Evolutionary conservation across 192 early-diverging fungal species (phyloP).

Genomic region (Entrophospora sp.): DNA sequence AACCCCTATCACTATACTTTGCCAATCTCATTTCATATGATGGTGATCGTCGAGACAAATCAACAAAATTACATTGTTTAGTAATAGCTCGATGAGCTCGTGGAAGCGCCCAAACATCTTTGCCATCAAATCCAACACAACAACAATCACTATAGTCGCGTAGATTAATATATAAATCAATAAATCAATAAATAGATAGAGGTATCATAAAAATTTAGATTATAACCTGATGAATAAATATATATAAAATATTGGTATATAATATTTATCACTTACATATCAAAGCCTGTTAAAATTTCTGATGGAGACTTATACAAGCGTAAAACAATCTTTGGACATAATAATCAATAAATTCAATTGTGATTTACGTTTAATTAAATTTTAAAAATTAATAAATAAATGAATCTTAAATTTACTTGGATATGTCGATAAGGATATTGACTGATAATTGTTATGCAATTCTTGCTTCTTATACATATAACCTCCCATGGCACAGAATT

Average conservation of each 20-base stretch:
- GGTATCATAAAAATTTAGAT: too few relatives aligned
- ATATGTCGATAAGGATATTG: slow-evolving; percentile 15
- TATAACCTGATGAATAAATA: too few relatives aligned
- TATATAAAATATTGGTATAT: too few relatives aligned
- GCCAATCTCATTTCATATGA: slow-evolving; percentile 5
- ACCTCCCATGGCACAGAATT: slow-evolving; percentile 11
- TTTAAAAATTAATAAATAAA: neutral
- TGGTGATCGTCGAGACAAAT: neutral
- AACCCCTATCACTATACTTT: slow-evolving; percentile 4
- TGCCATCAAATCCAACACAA: slow-evolving; percentile 2
- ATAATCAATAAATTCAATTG: too few relatives aligned
- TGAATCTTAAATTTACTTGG: neutral
- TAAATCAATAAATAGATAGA: too few relatives aligned
- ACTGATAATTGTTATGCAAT: slow-evolving; percentile 2
- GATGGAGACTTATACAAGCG: neutral
- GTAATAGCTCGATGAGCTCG: slow-evolving; percentile 6
- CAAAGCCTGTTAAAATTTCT: slow-evolving; percentile 3
- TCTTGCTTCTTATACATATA: neutral
- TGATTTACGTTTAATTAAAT: neutral
- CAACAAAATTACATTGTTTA: neutral
- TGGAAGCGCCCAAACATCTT: slow-evolving; percentile 2
- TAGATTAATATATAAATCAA: too few relatives aligned
- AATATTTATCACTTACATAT: neutral
- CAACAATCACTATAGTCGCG: slow-evolving; percentile 13
- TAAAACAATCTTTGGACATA: neutral